Percentiles rank a stretch among this genome's conserved stretches.
Conservation (phyloP, 2,329 filamentous ascomycete genomes). For the Fusarium praegraminearum region DNA sequence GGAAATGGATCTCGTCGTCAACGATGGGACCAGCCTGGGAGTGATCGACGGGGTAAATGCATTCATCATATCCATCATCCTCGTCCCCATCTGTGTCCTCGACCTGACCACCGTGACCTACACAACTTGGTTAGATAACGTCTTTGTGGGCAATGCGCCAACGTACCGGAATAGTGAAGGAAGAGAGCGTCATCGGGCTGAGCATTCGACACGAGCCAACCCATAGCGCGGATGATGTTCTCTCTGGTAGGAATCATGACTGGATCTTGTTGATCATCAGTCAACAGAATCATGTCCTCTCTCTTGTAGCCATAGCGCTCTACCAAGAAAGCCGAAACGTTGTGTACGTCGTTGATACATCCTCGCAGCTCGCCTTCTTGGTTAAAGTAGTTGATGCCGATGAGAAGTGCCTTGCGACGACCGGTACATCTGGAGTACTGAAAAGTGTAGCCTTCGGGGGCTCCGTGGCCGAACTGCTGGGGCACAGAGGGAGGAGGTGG, state of each 20-base stretch:
- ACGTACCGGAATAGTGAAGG: slow-evolving; percentile 77
- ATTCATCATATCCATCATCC: slow-evolving; percentile 81
- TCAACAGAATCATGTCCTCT: slow-evolving; percentile 84
- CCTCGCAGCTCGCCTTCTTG: slow-evolving; percentile 78
- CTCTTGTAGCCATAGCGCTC: slow-evolving; percentile 76
- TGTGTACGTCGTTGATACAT: slow-evolving; percentile 85
- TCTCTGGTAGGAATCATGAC: slow-evolving; percentile 79
- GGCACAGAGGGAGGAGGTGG: slow-evolving; percentile 62
- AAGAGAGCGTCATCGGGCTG: slow-evolving; percentile 81
- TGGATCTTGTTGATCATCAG: slow-evolving; percentile 78
- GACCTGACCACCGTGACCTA: slow-evolving; percentile 81
- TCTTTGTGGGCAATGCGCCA: neutral
- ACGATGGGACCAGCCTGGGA: slow-evolving; percentile 77
- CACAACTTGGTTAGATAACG: slow-evolving; percentile 15
- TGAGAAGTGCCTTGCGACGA: slow-evolving; percentile 77
- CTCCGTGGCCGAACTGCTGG: slow-evolving; percentile 75
- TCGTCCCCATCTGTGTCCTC: slow-evolving; percentile 80
- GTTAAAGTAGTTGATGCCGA: slow-evolving; percentile 85
- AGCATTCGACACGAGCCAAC: slow-evolving; percentile 79
- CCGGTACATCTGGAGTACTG: slow-evolving; percentile 82
- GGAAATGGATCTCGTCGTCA: slow-evolving; percentile 82
- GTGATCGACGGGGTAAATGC: slow-evolving; percentile 83
- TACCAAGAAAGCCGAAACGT: slow-evolving; percentile 78
- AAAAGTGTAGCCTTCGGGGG: slow-evolving; percentile 76
- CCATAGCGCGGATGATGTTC: slow-evolving; percentile 80